These are phyloP conservation scores for Cornus suecica DNA, from an alignment of 148 eudicot species.

Conservation along the genomic window DNA sequence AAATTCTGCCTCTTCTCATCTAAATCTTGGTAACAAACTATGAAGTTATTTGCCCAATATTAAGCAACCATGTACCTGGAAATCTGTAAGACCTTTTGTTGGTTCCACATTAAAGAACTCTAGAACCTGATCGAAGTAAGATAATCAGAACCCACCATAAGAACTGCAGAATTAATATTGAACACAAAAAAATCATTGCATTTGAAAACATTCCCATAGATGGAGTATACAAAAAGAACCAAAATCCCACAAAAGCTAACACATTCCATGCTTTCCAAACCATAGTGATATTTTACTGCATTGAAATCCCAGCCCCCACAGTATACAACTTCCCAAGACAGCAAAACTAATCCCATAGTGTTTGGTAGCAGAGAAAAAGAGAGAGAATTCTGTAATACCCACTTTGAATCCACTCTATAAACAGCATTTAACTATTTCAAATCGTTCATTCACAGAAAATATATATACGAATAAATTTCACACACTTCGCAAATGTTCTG, in stretches of 20 bases:
- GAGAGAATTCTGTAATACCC: too few relatives aligned
- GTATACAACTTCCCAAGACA: too few relatives aligned
- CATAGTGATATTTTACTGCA: neutral
- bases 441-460: too few relatives aligned
- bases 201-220: neutral
- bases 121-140: conserved; percentile 49
- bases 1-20: neutral
- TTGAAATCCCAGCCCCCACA: too few relatives aligned
- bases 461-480: too few relatives aligned
- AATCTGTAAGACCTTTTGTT: conserved; percentile 70
- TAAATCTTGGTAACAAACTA: neutral
- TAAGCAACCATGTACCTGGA: conserved; percentile 47
- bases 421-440: neutral
- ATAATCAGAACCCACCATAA: conserved; percentile 2
- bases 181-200: neutral
- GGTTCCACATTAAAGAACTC: conserved; percentile 80
- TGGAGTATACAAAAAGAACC: neutral
- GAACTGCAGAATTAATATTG: neutral
- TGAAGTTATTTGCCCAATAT: neutral
- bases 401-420: too few relatives aligned
- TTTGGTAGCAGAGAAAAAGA: too few relatives aligned
- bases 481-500: too few relatives aligned
- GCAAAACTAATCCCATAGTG: too few relatives aligned
- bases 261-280: neutral
- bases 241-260: neutral